phyloP scores from a whole-genome alignment of 1,139 yeast species.

The Geotrichum reessii region DNA sequence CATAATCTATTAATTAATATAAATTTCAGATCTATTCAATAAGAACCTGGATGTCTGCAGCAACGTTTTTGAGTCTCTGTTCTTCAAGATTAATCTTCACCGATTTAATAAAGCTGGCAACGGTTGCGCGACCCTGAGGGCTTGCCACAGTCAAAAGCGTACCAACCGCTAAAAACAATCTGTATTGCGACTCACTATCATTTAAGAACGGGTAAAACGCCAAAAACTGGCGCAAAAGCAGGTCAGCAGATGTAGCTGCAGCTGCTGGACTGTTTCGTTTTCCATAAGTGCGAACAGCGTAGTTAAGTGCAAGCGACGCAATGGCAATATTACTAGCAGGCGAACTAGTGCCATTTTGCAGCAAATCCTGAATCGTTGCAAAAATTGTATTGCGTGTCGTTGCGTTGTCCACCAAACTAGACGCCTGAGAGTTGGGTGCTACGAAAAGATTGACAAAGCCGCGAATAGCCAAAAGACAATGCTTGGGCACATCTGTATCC shows the following conservation, averaged over 20 bases:
- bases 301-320: constrained; percentile 51
- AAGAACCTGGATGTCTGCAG: constrained; percentile 14
- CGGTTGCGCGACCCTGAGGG: constrained; percentile 6
- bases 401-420: constrained; percentile 33
- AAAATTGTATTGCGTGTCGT: constrained; percentile 30
- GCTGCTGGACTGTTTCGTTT: constrained; percentile 25
- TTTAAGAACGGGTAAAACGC: constrained; percentile 21
- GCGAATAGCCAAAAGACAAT: constrained; percentile 50
- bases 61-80: constrained; percentile 13
- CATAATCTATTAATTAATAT: background rate
- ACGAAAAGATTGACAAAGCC: constrained; percentile 47
- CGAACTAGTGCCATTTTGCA: constrained; percentile 15
- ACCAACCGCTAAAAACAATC: constrained; percentile 52
- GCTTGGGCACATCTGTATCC: constrained; percentile 38
- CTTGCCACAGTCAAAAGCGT: constrained; percentile 31
- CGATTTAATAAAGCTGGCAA: constrained; percentile 4
- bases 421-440: constrained; percentile 42
- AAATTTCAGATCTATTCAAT: background rate
- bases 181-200: constrained; percentile 53
- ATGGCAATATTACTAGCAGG: constrained; percentile 40
- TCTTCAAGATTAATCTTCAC: constrained; percentile 10
- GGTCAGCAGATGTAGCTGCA: constrained; percentile 20
- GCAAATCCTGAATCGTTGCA: constrained; percentile 29
- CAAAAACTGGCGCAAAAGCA: constrained; percentile 24
- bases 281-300: constrained; percentile 36